A percentile compares a stretch with the other conserved stretches of the same genome.
phyloP scores from a whole-genome alignment of 2,329 filamentous ascomycete genomes.

The Drechslerella coelobrocha region DNA sequence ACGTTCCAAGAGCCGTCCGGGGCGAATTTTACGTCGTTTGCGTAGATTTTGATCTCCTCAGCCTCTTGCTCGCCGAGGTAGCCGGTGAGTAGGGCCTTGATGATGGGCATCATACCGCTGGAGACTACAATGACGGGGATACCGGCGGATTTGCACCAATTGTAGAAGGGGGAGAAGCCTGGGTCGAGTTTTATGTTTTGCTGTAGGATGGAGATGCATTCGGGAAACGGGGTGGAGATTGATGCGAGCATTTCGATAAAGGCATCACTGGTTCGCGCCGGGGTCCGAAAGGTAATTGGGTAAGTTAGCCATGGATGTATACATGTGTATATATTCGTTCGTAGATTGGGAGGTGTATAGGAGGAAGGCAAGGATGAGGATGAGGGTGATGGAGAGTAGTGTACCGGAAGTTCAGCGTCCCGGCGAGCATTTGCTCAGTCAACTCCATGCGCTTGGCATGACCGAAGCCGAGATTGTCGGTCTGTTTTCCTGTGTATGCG shows the following conservation, averaged over 20 bases:
- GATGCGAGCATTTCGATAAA: slow-evolving; percentile 94
- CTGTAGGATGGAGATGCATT: slow-evolving; percentile 79
- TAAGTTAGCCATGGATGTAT: slow-evolving; percentile 8
- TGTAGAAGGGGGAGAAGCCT: slow-evolving; percentile 83
- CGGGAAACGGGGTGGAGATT: slow-evolving; percentile 76
- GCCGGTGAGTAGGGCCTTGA: slow-evolving; percentile 79
- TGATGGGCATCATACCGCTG: slow-evolving; percentile 91
- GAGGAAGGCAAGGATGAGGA: neutral
- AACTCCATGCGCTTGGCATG: slow-evolving; percentile 71
- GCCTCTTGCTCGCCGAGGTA: slow-evolving; percentile 76
- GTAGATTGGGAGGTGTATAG: slow-evolving; percentile 15
- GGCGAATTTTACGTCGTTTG: slow-evolving; percentile 82
- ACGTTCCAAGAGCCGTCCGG: slow-evolving; percentile 86
- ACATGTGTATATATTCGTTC: neutral
- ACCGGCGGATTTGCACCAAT: slow-evolving; percentile 80
- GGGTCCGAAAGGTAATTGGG: too few species aligned
- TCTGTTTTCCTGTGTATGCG: slow-evolving; percentile 59
- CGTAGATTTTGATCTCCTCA: slow-evolving; percentile 83
- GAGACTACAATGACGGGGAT: slow-evolving; percentile 91
- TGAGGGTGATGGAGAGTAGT: too few species aligned
- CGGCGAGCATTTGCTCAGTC: slow-evolving; percentile 78
- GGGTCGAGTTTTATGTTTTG: slow-evolving; percentile 88
- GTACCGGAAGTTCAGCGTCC: slow-evolving; percentile 73
- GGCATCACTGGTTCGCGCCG: slow-evolving; percentile 74
- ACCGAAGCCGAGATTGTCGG: slow-evolving; percentile 90